Base-by-base conservation (phyloP, 1,139 yeast species). In the Eremothecium cymbalariae region DNA sequence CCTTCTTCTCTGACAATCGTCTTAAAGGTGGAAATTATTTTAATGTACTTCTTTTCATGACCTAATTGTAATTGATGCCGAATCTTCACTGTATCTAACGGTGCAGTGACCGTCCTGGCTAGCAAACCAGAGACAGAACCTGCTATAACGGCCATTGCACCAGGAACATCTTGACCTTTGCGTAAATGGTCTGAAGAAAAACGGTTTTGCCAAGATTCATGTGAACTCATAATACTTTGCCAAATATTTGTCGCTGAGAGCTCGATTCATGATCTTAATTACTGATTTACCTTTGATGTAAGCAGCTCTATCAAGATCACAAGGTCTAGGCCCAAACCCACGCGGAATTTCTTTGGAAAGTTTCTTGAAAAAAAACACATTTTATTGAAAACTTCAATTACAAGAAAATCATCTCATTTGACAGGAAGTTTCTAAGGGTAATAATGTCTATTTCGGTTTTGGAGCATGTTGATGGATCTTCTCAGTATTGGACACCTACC, bases 71-170 rank as follows among this genome's bases (percentile, higher is more conserved):
- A 63, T 51, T 90, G 98, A 21, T 85, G 64, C 38, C 97, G 66
- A 41, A 90, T 86, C 62, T 90, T 90, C 32, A 90, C 57, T 4
- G 90, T 83, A 53, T 90, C 98, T 36, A 90, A 59, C 1, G 98
- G 98, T 0, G 98, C 94, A 0, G 90, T 80, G 16, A 79, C 65
- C 37, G 77, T 74, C 38, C 93, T 60, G 3, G 83, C 75, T 0
- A 71, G 58, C 2, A 83, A 70, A 0, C 95, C 95, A 0, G 94
- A 77, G 0, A 71, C 47, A 0, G 82, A 75, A 1, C 94, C 95
- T 0, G 93, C 83, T 2, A 77, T 34, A 2, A 75, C 50, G 6
- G 77, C 65, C 36, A 62, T 64, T 20, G 46, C 37, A 0, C 74
- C 58, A 2, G 70, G 46, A 0, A 72, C 77, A 6, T 62, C 50